These are phyloP conservation scores for Penicillium hordei DNA, from an alignment of 2,329 filamentous ascomycete species.

Conservation along the genomic window DNA sequence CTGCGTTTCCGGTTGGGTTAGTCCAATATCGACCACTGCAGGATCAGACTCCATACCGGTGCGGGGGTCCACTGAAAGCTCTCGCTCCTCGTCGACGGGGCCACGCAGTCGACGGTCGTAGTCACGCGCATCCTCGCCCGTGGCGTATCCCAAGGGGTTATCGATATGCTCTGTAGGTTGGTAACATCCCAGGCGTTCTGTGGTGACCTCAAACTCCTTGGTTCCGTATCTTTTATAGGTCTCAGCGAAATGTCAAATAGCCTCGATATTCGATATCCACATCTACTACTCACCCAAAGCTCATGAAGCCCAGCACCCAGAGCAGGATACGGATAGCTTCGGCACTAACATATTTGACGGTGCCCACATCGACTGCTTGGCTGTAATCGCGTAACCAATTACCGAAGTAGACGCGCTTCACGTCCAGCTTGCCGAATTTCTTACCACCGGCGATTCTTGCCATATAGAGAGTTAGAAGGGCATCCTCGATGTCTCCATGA, in stretches of 20 bases:
- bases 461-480: slow-evolving; percentile 70
- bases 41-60: slow-evolving; percentile 52
- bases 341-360: slow-evolving; percentile 83
- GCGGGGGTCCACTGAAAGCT: slow-evolving; percentile 73
- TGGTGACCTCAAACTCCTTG: slow-evolving; percentile 80
- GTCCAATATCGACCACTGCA: background rate
- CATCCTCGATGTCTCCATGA: slow-evolving; percentile 91
- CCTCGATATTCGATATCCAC: background rate
- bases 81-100: slow-evolving; percentile 73
- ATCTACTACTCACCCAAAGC: slow-evolving; percentile 63
- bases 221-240: slow-evolving; percentile 55
- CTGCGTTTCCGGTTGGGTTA: slow-evolving; percentile 30
- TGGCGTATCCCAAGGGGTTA: slow-evolving; percentile 78
- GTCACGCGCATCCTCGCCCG: slow-evolving; percentile 78
- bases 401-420: slow-evolving; percentile 90
- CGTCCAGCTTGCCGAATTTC: slow-evolving; percentile 84
- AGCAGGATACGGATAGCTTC: slow-evolving; percentile 88
- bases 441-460: slow-evolving; percentile 65
- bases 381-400: slow-evolving; percentile 95
- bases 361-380: slow-evolving; percentile 90
- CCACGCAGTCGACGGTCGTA: slow-evolving; percentile 80
- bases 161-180: slow-evolving; percentile 82
- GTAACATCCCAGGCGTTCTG: slow-evolving; percentile 76
- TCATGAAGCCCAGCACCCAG: slow-evolving; percentile 87
- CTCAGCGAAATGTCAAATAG: background rate